Evolutionary conservation across 1,284 basidiomycete genomes (phyloP), one percentile per base, ranked within the genome.

Genomic region (Marasmius fiardii): DNA sequence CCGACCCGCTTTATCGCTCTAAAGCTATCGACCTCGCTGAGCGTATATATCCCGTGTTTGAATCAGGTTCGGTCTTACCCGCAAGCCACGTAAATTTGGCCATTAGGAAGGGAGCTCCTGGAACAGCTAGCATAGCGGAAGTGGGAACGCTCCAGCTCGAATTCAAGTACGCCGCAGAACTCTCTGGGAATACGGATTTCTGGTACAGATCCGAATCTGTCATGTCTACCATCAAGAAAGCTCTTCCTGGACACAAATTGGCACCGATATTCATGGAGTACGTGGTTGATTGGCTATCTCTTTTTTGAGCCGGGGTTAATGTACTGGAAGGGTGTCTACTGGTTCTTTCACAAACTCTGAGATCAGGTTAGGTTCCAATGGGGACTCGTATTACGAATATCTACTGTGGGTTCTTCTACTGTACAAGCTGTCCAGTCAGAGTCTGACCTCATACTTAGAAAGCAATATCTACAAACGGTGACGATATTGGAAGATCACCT

Each of bases 331-430:
- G 39, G 76, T 84, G 0, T 66, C 82, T 23, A 82, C 76, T 28
- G 92, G 92, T 0, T 74, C 79, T 44, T 94, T 93, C 64, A 70
- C 82, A 3, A n/a, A 1, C 4, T 88, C 87, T 7, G 87, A 91
- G 47, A 90, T 96, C 60, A 84, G 93, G 0, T 76, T 96, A 2
- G 94, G 94, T 0, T 93, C 90, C 2, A 78, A 93, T 18, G 92
- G 89, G 12, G 93, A 96, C 71, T 93, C 90, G 3, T 96, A 89
- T 72, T 96, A 95, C 68, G 93, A 95, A 70, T 93, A 93, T 67
- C 75, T 95, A 18, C 68, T 93, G 81, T 88, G 61, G 68, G 82
- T 71, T n/a, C 14, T 51, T 34, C 39, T 39, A 31, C 23, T 41
- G 16, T 44, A 50, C 7, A 39, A n/a, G 16, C 20, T 45, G 10